phyloP scores from a whole-genome alignment of 176 grass and related monocot genomes.

The Rhynchospora tenuis region DNA sequence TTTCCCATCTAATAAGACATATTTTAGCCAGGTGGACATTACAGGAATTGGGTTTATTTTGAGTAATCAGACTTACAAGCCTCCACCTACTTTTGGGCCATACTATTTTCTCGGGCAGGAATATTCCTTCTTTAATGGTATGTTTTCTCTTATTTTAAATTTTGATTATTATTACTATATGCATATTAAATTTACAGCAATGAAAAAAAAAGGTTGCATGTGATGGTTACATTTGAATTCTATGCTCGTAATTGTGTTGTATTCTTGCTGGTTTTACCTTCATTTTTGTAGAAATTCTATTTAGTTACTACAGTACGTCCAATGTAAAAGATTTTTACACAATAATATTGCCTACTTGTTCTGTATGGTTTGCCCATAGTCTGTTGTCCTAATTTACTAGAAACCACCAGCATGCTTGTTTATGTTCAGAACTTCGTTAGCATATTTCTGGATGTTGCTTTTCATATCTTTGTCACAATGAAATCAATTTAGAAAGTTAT shows the following conservation, averaged over 20 bases:
- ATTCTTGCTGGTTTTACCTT: not conserved
- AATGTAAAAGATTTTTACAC: not conserved
- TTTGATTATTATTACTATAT: not conserved
- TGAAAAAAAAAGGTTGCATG: not conserved
- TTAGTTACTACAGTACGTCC: not conserved
- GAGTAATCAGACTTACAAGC: constrained; percentile 80
- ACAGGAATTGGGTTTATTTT: constrained; percentile 39
- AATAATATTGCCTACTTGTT: not conserved
- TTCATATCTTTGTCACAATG: not conserved
- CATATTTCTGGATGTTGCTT: not conserved
- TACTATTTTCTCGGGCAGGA: constrained; percentile 54
- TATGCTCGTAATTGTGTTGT: not conserved
- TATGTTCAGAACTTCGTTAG: not conserved
- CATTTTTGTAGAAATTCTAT: not conserved
- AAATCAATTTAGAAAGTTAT: not conserved
- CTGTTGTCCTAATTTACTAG: not conserved
- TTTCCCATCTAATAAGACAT: constrained; percentile 38
- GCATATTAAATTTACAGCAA: not conserved
- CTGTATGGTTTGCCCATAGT: not conserved
- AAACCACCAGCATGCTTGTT: not conserved
- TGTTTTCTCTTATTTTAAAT: not conserved
- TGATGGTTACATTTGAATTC: not conserved
- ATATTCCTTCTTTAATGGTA: constrained; percentile 42
- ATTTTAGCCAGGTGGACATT: constrained; percentile 42
- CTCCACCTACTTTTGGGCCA: constrained; percentile 21